Evolutionary conservation across 2,329 filamentous ascomycete species (phyloP), one percentile per base, ranked within the genome.

Genomic region (Fusarium tupiense): DNA sequence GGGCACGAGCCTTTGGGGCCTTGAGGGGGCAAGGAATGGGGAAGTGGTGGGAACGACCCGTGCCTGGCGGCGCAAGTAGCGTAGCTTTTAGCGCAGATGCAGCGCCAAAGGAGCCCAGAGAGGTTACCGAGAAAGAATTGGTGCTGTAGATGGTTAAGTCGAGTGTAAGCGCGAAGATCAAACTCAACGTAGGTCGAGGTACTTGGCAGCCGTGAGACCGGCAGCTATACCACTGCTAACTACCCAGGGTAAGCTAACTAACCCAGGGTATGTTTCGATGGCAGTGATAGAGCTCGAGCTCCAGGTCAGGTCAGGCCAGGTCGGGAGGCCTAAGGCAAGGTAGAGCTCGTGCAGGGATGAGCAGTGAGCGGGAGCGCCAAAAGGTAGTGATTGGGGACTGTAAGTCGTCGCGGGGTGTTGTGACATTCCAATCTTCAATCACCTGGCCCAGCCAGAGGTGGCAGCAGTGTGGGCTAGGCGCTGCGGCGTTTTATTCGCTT

Each of bases 401-500:
- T 43, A 65, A 60, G 71, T 69, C 54, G 70, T 74, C 73, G 76
- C 76, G 72, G 76, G 76, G 76, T 78, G 76, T 78, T 67, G 76
- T 78, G 76, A 78, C 76, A 78, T 77, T 77, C 67, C 74, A 77
- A 73, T 76, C 73, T 65, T 78, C 76, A 78, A 78, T 78, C 76
- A 78, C 73, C 76, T 78, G 76, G 74, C 71, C 76, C 71, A 77
- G 73, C 73, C 65, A 69, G 69, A 76, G 75, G 71, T 77, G 69
- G 75, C 57, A 77, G 70, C 67, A 72, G 73, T 76, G 75, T 72
- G 77, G 76, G 75, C 73, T 79, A 80, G 79, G 77, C 79, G 80
- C 80, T 79, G 76, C 73, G 77, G 76, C 73, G 79, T 82, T 75
- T 80, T 77, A 82, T 81, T 80, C 77, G 79, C 74, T 76, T 78